Evolutionary conservation across 2,329 filamentous ascomycete genomes (phyloP).

Genomic region (Fusarium goolgardi): DNA sequence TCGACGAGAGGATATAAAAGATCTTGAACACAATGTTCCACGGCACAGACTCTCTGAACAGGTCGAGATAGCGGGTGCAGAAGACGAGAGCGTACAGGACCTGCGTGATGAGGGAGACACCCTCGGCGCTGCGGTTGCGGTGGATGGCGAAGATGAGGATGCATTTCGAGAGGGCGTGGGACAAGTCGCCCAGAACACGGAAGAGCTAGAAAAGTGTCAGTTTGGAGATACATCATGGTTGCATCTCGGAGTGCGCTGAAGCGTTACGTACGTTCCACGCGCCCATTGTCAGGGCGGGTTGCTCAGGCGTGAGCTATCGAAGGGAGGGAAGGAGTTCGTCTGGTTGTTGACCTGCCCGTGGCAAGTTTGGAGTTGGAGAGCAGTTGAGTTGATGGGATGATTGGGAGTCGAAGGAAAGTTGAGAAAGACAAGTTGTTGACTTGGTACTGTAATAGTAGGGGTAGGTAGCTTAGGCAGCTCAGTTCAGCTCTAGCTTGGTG

Average conservation of each 20-base stretch:
- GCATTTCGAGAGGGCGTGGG: slow-evolving; percentile 86
- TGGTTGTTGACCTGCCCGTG: slow-evolving; percentile 30
- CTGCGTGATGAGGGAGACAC: slow-evolving; percentile 92
- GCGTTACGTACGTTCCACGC: slow-evolving; percentile 54
- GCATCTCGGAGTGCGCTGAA: background rate
- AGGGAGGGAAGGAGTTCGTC: slow-evolving; percentile 17
- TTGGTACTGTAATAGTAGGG: background rate
- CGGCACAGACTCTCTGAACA: slow-evolving; percentile 68
- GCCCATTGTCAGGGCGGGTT: slow-evolving; percentile 50
- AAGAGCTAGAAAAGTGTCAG: slow-evolving; percentile 62
- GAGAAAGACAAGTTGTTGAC: slow-evolving; percentile 33
- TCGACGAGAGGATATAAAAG: slow-evolving; percentile 84
- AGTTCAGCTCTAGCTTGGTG: slow-evolving; percentile 21
- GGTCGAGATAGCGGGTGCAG: slow-evolving; percentile 84
- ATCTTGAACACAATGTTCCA: slow-evolving; percentile 90
- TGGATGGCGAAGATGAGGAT: slow-evolving; percentile 94
- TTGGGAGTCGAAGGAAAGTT: background rate
- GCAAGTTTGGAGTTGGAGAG: background rate
- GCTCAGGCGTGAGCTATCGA: slow-evolving; percentile 28
- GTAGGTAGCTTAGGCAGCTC: slow-evolving; percentile 24
- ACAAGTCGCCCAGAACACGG: slow-evolving; percentile 84
- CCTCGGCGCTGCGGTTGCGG: slow-evolving; percentile 86
- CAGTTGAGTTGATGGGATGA: background rate
- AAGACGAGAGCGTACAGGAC: slow-evolving; percentile 89
- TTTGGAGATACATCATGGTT: background rate